Conservation (phyloP, 1,284 basidiomycete genomes). For the Pulchroboletus neoregius region DNA sequence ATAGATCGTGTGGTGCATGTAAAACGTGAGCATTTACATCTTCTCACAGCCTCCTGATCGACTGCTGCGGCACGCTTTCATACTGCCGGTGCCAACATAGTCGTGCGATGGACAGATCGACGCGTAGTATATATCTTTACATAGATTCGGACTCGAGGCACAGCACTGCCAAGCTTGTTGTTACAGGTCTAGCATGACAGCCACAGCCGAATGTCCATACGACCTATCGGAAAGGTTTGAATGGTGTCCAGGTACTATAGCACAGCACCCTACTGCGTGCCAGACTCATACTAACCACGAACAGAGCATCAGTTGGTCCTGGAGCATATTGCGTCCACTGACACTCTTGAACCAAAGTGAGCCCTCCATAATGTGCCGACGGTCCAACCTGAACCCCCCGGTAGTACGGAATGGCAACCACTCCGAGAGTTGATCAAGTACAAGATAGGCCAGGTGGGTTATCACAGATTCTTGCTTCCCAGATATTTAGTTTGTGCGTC, state of each 20-base stretch:
- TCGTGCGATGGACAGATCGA: too few relatives aligned
- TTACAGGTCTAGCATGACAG: constrained; percentile 15
- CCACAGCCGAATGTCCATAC: constrained; percentile 15
- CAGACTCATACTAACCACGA: constrained; percentile 12
- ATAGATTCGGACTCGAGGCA: background rate
- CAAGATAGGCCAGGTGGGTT: constrained; percentile 58
- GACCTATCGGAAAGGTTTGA: constrained; percentile 32
- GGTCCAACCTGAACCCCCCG: constrained; percentile 12
- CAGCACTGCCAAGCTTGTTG: background rate
- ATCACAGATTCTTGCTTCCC: constrained; percentile 1
- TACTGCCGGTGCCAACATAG: background rate
- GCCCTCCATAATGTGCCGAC: constrained; percentile 14
- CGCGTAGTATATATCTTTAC: too few relatives aligned
- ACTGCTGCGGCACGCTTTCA: too few relatives aligned
- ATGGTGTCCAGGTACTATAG: constrained; percentile 47
- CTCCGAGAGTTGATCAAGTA: constrained; percentile 71
- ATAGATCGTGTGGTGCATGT: too few relatives aligned
- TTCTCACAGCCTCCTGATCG: too few relatives aligned
- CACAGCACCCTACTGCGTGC: background rate
- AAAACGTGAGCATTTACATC: too few relatives aligned
- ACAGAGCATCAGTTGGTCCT: constrained; percentile 63
- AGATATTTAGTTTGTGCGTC: background rate
- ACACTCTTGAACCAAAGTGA: constrained; percentile 62
- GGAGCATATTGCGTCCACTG: constrained; percentile 64
- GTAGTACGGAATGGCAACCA: constrained; percentile 70